These are phyloP conservation scores for Metrosideros polymorpha DNA, from an alignment of 441 rosid genomes.

Conservation along the genomic window DNA sequence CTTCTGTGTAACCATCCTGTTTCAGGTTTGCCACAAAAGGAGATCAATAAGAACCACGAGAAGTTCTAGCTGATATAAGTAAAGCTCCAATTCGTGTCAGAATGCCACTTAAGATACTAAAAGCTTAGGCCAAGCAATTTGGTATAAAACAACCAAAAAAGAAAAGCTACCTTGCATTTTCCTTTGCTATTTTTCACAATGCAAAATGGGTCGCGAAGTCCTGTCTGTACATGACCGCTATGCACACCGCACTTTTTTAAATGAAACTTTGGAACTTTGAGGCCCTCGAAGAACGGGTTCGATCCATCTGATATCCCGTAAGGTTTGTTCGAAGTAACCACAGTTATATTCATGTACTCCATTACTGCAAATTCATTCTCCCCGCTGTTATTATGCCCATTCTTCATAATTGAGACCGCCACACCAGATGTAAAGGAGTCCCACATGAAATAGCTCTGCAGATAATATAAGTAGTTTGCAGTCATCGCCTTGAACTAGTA, in stretches of 20 bases:
- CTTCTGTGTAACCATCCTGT: slow-evolving; percentile 82
- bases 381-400: slow-evolving; percentile 14
- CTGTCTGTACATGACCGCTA: slow-evolving; percentile 80
- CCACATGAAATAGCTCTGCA: slow-evolving; percentile 88
- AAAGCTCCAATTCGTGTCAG: not conserved
- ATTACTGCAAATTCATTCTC: slow-evolving; percentile 78
- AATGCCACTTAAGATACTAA: not conserved
- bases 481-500: not conserved
- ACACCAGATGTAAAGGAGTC: slow-evolving; percentile 77
- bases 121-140: not conserved
- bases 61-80: not conserved
- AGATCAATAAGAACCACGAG: not conserved
- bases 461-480: not conserved
- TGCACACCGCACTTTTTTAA: slow-evolving; percentile 50
- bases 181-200: slow-evolving; percentile 38
- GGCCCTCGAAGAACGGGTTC: slow-evolving; percentile 61
- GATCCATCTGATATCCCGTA: slow-evolving; percentile 62
- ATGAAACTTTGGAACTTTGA: slow-evolving; percentile 44
- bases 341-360: slow-evolving; percentile 80
- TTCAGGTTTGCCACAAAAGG: not conserved
- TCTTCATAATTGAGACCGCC: slow-evolving; percentile 61
- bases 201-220: slow-evolving; percentile 63
- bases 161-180: slow-evolving; percentile 54
- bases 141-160: not conserved
- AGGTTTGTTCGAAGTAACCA: slow-evolving; percentile 76